Base-by-base conservation (phyloP, 768 basidiomycete species). In the Pholiota molesta region DNA sequence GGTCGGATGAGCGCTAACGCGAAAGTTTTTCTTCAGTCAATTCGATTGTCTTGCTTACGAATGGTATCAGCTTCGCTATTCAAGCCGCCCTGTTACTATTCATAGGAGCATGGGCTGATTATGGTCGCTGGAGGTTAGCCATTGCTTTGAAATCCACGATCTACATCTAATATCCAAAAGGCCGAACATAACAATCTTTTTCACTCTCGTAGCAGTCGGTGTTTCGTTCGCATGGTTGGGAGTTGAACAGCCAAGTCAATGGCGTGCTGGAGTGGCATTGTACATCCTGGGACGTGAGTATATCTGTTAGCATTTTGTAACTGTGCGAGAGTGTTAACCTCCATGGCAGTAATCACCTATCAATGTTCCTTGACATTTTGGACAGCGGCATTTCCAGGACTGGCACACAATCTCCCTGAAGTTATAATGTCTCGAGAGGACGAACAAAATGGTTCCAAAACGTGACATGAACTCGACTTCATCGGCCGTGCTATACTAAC, bases 161-260 rank as follows among this genome's bases (percentile, higher is more conserved):
- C n/a, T 19, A 19, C 16, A 29, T 54, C 23, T 42, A 55, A 31
- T 23, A 49, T 52, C 52, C 56, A 62, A 40, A 69, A 85, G 90
- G 69, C 91, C 91, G 2, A 90, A 90, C 66, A 91, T 92, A 66
- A 88, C 89, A 0, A 90, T 90, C 26, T 83, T 87, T 58, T 92
- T 91, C 69, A 91, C 90, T 1, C 33, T 90, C 4, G 61, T 88
- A 2, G 86, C 85, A 0, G 81, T 90, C 19, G 86, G 79, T 0
- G 86, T 91, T 2, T 89, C 88, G 3, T 91, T 92, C 68, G 89
- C 83, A 7, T 94, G 91, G 90, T 81, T 94, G 4, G 89, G 87
- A 10, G 90, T 92, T 4, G 83, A 87, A 47, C 80, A 85, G 23
- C 81, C 88, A 0, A 82, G 83, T 7, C 80, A 81, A 71, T 91